Base-by-base conservation (phyloP, 2,329 filamentous ascomycete species). In the Fusarium sp. region DNA sequence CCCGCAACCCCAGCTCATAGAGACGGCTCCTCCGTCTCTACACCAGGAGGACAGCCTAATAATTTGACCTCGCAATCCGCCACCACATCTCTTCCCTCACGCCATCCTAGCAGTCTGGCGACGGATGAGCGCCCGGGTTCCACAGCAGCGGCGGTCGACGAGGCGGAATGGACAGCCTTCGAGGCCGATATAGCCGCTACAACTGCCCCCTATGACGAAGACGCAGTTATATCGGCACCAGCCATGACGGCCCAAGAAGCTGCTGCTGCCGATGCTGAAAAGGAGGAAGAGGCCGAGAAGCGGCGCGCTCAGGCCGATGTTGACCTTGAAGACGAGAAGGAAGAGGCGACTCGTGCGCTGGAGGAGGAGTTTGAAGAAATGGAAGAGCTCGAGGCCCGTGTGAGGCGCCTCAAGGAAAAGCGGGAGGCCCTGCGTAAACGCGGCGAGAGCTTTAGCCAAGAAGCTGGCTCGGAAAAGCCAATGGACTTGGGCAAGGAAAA, bases 81-180 rank as follows among this genome's bases (percentile, higher is more conserved):
- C n/a, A 60, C 66, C 9, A 46, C 65, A 4, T 58, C 78, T 3
- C 76, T 77, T 33, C 71, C 65, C 6, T 68, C 73, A 1, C 70
- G 73, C 1, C 72, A 65, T 27, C 64, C 59, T 43, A 71, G 56
- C 43, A 63, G 57, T 25, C 49, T 70, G 29, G 7, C 67, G 9
- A 56, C 55, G 37, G 55, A 66, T 31, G 54, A 68, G 10, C 37
- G 65, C n/a, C 52, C 61, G 36, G 48, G 50, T 10, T 32, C 65
- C 23, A 42, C 61, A 15, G 49, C 66, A 37, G 55, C 63, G 15
- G 63, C 72, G 8, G 77, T 80, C 9, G 87, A 93, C 71, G 91
- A 96, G 70, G 86, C 88, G 49, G 91, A 95, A 75, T 95, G 91
- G 90, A 89, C 91, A 2, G 91, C 91, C 9, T 96, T 96, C 71